A percentile compares a stretch with the other conserved stretches of the same genome.
Evolutionary conservation across 2,329 filamentous ascomycete species (phyloP).

Genomic region (Aspergillus fijiensis): DNA sequence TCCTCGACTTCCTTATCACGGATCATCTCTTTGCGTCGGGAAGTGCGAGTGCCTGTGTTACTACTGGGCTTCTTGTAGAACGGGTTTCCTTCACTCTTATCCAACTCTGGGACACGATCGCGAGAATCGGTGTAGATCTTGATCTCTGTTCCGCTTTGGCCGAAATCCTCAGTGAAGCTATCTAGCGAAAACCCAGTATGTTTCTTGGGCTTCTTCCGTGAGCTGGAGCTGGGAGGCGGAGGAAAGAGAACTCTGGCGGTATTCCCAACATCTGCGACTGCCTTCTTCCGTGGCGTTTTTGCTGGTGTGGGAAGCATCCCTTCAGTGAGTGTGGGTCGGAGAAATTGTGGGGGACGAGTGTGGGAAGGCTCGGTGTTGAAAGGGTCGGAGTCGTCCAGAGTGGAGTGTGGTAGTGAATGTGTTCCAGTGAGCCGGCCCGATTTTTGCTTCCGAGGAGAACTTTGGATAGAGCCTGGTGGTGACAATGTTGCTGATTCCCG

Average conservation of each 20-base stretch:
- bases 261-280: constrained; percentile 44
- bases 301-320: constrained; percentile 61
- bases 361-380: constrained; percentile 26
- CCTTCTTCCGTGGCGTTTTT: constrained; percentile 61
- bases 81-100: constrained; percentile 55
- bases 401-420: constrained; percentile 20
- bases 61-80: constrained; percentile 48
- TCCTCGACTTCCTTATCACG: constrained; percentile 49
- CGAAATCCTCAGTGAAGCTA: constrained; percentile 39
- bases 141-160: constrained; percentile 43
- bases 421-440: constrained; percentile 15
- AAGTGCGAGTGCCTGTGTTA: constrained; percentile 30
- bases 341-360: constrained; percentile 23
- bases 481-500: constrained; percentile 27
- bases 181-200: constrained; percentile 47
- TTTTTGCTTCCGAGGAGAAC: constrained; percentile 30
- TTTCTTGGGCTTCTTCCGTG: constrained; percentile 45
- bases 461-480: constrained; percentile 29
- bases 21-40: constrained; percentile 33
- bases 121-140: constrained; percentile 64
- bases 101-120: constrained; percentile 57
- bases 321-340: constrained; percentile 32
- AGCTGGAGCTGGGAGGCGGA: constrained; percentile 43
- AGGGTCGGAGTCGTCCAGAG: constrained; percentile 22
- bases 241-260: constrained; percentile 57